A percentile compares a stretch with the other conserved stretches of the same genome.
phyloP scores from a whole-genome alignment of 2,329 filamentous ascomycete genomes.

The Stachybotrys chartarum region DNA sequence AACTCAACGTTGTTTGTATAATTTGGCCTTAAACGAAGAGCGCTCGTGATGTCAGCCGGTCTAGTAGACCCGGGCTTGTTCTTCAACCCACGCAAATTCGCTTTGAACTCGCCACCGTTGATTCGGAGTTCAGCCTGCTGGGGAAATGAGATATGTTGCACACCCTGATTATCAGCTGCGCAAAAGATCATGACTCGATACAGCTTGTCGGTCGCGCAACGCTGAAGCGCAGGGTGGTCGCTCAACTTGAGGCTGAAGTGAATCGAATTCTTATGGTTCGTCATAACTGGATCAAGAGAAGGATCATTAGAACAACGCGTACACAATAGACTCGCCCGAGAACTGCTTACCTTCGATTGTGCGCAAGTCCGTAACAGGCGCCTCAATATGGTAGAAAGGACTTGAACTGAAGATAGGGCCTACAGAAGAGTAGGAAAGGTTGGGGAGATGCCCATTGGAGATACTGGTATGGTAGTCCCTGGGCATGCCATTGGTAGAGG shows the following conservation, averaged over 20 bases:
- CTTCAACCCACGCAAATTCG: slow-evolving; percentile 90
- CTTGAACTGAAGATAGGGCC: slow-evolving; percentile 54
- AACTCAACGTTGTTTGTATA: slow-evolving; percentile 76
- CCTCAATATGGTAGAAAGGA: slow-evolving; percentile 73
- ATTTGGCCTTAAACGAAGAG: slow-evolving; percentile 60
- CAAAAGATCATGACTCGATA: slow-evolving; percentile 80
- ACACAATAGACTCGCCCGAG: not conserved
- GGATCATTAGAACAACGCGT: not conserved
- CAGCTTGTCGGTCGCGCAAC: slow-evolving; percentile 52
- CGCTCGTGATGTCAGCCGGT: slow-evolving; percentile 81
- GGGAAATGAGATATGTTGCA: slow-evolving; percentile 80
- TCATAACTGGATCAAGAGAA: slow-evolving; percentile 39
- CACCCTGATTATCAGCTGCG: slow-evolving; percentile 53
- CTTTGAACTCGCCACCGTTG: slow-evolving; percentile 80
- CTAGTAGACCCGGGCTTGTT: slow-evolving; percentile 93
- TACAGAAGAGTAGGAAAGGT: slow-evolving; percentile 8
- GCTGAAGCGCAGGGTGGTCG: slow-evolving; percentile 43
- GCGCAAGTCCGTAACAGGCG: slow-evolving; percentile 56
- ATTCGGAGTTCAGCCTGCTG: slow-evolving; percentile 89
- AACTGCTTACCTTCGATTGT: slow-evolving; percentile 63
- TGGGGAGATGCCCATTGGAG: slow-evolving; percentile 12
- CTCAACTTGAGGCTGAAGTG: slow-evolving; percentile 38
- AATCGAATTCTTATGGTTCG: slow-evolving; percentile 42
- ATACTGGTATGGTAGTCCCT: slow-evolving; percentile 8
- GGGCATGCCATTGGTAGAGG: slow-evolving; percentile 1